These are phyloP conservation scores for Amphibolis antarctica DNA, from an alignment of 106 monocot genomes.

Conservation along the genomic window DNA sequence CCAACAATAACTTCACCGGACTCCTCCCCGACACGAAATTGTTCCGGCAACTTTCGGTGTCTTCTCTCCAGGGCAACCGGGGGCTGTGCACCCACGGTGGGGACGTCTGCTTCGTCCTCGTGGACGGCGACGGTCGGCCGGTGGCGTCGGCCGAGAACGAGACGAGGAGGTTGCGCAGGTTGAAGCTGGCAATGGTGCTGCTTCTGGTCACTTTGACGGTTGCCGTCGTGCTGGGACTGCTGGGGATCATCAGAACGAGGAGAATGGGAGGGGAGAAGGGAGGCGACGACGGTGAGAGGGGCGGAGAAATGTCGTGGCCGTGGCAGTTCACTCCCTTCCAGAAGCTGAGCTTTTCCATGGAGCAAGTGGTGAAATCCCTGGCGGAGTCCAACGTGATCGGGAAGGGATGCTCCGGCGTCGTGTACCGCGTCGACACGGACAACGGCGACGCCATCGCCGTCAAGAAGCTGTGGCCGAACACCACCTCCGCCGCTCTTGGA, in stretches of 20 bases:
- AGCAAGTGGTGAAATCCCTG: slow-evolving; percentile 57
- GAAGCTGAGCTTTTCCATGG: slow-evolving; percentile 71
- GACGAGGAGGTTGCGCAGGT: slow-evolving; percentile 25
- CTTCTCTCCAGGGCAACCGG: slow-evolving; percentile 49
- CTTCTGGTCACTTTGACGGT: slow-evolving; percentile 66
- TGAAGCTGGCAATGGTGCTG: slow-evolving; percentile 54
- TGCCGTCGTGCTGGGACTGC: slow-evolving; percentile 54
- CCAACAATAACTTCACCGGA: slow-evolving; percentile 89
- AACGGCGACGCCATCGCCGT: slow-evolving; percentile 83
- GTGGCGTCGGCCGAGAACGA: slow-evolving; percentile 11
- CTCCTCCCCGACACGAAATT: slow-evolving; percentile 89
- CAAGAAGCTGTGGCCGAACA: slow-evolving; percentile 79
- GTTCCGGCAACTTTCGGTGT: slow-evolving; percentile 63
- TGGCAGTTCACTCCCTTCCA: slow-evolving; percentile 96
- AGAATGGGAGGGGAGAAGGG: slow-evolving; percentile 25
- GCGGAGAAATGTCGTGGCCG: slow-evolving; percentile 56
- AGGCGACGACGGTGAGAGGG: slow-evolving; percentile 17
- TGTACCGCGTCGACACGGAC: slow-evolving; percentile 58
- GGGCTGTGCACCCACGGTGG: slow-evolving; percentile 59
- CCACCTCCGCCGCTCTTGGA: background rate
- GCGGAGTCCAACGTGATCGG: slow-evolving; percentile 81
- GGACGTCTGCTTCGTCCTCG: slow-evolving; percentile 45
- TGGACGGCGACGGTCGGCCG: slow-evolving; percentile 23
- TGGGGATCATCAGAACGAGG: slow-evolving; percentile 47
- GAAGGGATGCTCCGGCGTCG: slow-evolving; percentile 79